Evolutionary conservation across 2,329 filamentous ascomycete species (phyloP).

Genomic region (Diaporthe sp.): DNA sequence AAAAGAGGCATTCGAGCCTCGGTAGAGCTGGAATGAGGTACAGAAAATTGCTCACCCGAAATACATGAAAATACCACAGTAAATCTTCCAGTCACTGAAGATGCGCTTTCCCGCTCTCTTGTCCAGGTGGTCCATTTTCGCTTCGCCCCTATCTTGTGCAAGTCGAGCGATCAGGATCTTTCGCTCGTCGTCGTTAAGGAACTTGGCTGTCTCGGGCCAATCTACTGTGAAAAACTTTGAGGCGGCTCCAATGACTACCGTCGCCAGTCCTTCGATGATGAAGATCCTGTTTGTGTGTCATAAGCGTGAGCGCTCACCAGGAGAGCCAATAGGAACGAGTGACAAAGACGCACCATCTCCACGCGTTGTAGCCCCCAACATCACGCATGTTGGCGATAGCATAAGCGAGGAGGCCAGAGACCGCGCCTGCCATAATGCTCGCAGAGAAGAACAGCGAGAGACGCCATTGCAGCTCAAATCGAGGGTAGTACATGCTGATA

Average conservation of each 20-base stretch:
- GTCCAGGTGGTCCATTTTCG: constrained; percentile 67
- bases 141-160: constrained; percentile 57
- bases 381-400: constrained; percentile 66
- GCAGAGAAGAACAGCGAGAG: constrained; percentile 45
- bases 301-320: neutral
- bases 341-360: constrained; percentile 51
- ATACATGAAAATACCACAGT: constrained; percentile 54
- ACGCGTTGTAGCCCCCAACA: constrained; percentile 59
- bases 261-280: constrained; percentile 63
- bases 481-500: constrained; percentile 47
- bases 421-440: constrained; percentile 60
- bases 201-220: constrained; percentile 51
- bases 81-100: constrained; percentile 62
- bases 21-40: neutral
- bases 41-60: constrained; percentile 45
- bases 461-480: constrained; percentile 44
- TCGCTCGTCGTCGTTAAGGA: constrained; percentile 61
- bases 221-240: constrained; percentile 62
- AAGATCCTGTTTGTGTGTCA: constrained; percentile 56
- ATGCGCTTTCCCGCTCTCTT: constrained; percentile 61
- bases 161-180: constrained; percentile 58
- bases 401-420: constrained; percentile 65
- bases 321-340: too few species aligned
- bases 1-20: neutral
- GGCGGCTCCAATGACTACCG: constrained; percentile 56